A percentile compares a stretch with the other conserved stretches of the same genome.
Conservation (phyloP, 441 rosid genomes). For the Manihot esculenta region DNA sequence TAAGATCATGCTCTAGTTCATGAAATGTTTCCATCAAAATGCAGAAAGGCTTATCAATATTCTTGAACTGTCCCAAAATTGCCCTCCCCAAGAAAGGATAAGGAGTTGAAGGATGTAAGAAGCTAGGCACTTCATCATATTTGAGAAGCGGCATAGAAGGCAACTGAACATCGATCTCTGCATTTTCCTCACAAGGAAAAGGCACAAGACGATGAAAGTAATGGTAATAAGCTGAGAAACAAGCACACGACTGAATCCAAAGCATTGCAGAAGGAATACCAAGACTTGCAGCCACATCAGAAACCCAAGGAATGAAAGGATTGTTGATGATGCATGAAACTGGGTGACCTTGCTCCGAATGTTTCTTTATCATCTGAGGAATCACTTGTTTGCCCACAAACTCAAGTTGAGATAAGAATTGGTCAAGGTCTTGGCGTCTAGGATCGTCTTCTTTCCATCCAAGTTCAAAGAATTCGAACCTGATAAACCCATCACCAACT, state of each 20-base stretch:
- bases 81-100: conserved; percentile 39
- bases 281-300: conserved; percentile 63
- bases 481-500: conserved; percentile 59
- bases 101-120: conserved; percentile 54
- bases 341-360: conserved; percentile 51
- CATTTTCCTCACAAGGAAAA: conserved; percentile 53
- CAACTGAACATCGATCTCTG: conserved; percentile 53
- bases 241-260: conserved; percentile 85
- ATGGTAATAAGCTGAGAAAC: conserved; percentile 60
- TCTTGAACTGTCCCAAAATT: conserved; percentile 55
- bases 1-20: conserved; percentile 55
- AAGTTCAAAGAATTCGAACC: conserved; percentile 63
- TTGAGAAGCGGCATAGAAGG: conserved; percentile 70
- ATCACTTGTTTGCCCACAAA: conserved; percentile 40
- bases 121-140: conserved; percentile 72
- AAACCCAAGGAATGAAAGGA: conserved; percentile 84
- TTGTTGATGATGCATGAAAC: conserved; percentile 72
- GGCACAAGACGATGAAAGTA: conserved; percentile 42
- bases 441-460: conserved; percentile 58
- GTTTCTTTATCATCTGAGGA: conserved; percentile 39
- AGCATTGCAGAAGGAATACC: conserved; percentile 79
- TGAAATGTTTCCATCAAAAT: conserved; percentile 65
- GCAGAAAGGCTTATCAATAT: conserved; percentile 60
- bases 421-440: conserved; percentile 38
- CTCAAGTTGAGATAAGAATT: conserved; percentile 54